Percentiles rank a stretch among this genome's conserved stretches.
Conservation (phyloP, 805 yeast species). For the Tetrapisispora iriomotensis region DNA sequence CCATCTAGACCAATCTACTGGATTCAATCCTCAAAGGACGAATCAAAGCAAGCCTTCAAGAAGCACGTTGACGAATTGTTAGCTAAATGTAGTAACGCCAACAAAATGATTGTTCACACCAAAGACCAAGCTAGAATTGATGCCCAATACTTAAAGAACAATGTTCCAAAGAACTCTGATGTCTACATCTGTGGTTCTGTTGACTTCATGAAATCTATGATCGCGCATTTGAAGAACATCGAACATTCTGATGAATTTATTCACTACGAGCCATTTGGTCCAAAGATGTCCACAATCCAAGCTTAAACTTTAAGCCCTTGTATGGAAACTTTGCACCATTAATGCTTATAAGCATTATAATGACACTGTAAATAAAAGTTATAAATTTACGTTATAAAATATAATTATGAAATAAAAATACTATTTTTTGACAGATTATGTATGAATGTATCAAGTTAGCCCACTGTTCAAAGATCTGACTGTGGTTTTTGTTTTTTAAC, state of each 20-base stretch:
- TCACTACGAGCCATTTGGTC: slow-evolving; percentile 30
- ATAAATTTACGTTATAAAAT: too few species aligned
- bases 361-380: too few species aligned
- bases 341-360: too few species aligned
- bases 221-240: slow-evolving; percentile 12
- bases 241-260: slow-evolving; percentile 18
- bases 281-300: slow-evolving; percentile 26
- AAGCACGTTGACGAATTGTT: slow-evolving; percentile 18
- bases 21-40: slow-evolving; percentile 25
- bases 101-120: slow-evolving; percentile 16
- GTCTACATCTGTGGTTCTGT: slow-evolving; percentile 28
- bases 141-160: slow-evolving; percentile 14
- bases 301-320: slow-evolving; percentile 7
- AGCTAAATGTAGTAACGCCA: slow-evolving; percentile 7
- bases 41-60: slow-evolving; percentile 19
- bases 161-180: slow-evolving; percentile 22
- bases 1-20: slow-evolving; percentile 25
- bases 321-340: too few species aligned
- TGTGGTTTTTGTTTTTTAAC: too few species aligned
- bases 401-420: too few species aligned
- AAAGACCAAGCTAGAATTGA: slow-evolving; percentile 18
- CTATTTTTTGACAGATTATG: too few species aligned
- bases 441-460: too few species aligned
- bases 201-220: slow-evolving; percentile 23
- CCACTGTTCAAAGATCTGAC: too few species aligned